A percentile compares a stretch with the other conserved stretches of the same genome.
phyloP scores from a whole-genome alignment of 257 asterid genomes.

The Forsythia viridissima region DNA sequence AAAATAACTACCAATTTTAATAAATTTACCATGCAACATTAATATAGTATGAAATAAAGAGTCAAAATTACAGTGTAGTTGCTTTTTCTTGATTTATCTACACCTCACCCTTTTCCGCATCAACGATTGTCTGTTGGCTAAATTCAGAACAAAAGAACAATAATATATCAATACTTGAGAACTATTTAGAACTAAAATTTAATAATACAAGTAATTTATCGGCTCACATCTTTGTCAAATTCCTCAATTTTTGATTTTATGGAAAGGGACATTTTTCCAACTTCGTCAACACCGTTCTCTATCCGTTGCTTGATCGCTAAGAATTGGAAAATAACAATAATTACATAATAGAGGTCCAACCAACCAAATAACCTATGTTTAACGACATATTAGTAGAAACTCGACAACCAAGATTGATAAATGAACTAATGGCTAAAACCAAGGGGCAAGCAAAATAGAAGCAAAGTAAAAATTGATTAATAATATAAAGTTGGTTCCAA shows the following conservation, averaged over 20 bases:
- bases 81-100: constrained; percentile 93
- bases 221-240: constrained; percentile 82
- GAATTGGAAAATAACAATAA: constrained; percentile 21
- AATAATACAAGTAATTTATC: constrained; percentile 22
- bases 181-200: constrained; percentile 14
- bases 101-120: constrained; percentile 95
- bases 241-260: constrained; percentile 84
- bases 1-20: constrained; percentile 1
- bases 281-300: constrained; percentile 99
- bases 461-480: not conserved
- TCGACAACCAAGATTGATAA: not conserved
- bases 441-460: not conserved
- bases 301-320: constrained; percentile 91
- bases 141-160: constrained; percentile 53
- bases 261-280: constrained; percentile 73
- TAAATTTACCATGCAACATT: constrained; percentile 3
- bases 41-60: constrained; percentile 17
- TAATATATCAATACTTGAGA: constrained; percentile 18
- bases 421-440: not conserved
- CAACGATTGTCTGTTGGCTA: constrained; percentile 90
- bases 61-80: constrained; percentile 72
- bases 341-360: constrained; percentile 16
- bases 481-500: not conserved
- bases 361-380: not conserved
- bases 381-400: not conserved